Percentiles rank a stretch among this genome's conserved stretches.
Evolutionary conservation across 371 early-diverging fungal species (phyloP).

Genomic region (Mucor lusitanicus): DNA sequence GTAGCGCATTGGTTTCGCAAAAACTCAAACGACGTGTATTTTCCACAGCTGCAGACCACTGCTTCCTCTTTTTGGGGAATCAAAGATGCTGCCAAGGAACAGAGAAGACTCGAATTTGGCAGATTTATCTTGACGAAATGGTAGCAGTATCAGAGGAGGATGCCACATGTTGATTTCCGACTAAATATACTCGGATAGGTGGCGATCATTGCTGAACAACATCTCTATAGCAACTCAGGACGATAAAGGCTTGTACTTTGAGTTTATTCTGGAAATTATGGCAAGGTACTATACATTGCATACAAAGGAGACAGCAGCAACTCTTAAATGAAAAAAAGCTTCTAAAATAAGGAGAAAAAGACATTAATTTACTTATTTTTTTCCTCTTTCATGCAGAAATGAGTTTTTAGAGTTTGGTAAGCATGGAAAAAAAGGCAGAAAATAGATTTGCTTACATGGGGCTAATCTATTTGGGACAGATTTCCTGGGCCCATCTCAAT

Average conservation of each 20-base stretch:
- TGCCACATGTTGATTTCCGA: too few species aligned
- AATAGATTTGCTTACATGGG: neutral
- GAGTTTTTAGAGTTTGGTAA: constrained; percentile 54
- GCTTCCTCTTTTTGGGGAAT: neutral
- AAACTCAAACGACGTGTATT: neutral
- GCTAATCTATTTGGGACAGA: neutral
- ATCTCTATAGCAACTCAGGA: constrained; percentile 32
- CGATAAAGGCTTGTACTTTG: constrained; percentile 45
- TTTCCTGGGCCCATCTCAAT: neutral
- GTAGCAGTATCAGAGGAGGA: neutral
- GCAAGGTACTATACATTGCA: constrained; percentile 30
- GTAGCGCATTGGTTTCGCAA: constrained; percentile 27
- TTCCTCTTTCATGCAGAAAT: constrained; percentile 20
- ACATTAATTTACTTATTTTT: neutral
- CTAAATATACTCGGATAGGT: constrained; percentile 23
- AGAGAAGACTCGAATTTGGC: constrained; percentile 18
- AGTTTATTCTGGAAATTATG: constrained; percentile 46
- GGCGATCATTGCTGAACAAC: constrained; percentile 34
- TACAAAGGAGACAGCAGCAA: neutral
- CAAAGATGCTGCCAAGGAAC: constrained; percentile 1
- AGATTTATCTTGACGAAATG: constrained; percentile 24
- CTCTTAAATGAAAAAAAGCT: neutral
- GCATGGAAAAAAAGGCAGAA: neutral
- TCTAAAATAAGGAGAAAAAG: constrained; percentile 1
- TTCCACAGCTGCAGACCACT: neutral